Evolutionary conservation across 176 grass and related monocot species (phyloP).

Genomic region (Bromus sterilis): DNA sequence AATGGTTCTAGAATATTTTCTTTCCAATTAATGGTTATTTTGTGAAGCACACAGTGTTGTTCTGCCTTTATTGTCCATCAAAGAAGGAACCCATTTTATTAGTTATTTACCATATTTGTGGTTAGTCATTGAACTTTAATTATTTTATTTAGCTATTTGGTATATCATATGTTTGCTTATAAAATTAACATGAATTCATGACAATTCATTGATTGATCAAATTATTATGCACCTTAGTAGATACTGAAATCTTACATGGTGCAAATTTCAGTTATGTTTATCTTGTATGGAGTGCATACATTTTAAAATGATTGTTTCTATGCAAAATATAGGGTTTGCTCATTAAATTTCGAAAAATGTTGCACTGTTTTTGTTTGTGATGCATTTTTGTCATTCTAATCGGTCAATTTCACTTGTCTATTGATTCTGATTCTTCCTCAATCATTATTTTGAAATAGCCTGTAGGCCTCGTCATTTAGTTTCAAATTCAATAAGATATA

Average conservation of each 20-base stretch:
- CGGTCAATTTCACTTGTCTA: background rate
- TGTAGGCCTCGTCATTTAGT: background rate
- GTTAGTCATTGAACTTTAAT: background rate
- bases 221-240: background rate
- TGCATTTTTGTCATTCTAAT: background rate
- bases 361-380: background rate
- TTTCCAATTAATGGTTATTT: constrained; percentile 1
- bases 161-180: background rate
- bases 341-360: background rate
- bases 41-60: background rate
- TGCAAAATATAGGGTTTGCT: background rate
- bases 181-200: background rate
- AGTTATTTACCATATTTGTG: background rate
- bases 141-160: background rate
- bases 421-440: background rate
- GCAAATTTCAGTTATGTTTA: background rate
- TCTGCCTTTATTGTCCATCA: background rate
- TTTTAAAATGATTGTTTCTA: background rate
- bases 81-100: background rate
- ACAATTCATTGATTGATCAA: background rate
- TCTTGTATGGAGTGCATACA: background rate
- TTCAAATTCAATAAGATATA: background rate
- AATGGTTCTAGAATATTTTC: background rate
- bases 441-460: background rate
- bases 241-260: background rate